Conservation (phyloP, 306 rosid genomes). For the Rosa chinensis region DNA sequence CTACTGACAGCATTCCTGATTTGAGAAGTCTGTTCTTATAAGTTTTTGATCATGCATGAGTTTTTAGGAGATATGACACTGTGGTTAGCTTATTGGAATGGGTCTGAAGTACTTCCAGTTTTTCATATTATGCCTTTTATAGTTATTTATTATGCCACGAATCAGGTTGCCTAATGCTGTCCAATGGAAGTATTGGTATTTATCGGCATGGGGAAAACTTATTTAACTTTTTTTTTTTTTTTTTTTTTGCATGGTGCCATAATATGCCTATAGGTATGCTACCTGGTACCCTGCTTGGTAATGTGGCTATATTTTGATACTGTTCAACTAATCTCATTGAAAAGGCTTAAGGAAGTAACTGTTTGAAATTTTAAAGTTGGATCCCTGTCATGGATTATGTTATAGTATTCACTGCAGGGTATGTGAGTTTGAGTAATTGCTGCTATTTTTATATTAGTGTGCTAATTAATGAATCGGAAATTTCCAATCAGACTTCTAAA, state of each 20-base stretch:
- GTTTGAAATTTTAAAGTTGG: background rate
- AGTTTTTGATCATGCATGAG: background rate
- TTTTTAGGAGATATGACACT: background rate
- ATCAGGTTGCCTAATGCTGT: background rate
- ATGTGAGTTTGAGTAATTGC: background rate
- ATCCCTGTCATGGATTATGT: background rate
- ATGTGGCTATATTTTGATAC: background rate
- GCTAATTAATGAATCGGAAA: background rate
- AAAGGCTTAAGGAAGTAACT: background rate
- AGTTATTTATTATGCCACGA: background rate
- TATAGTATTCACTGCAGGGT: background rate
- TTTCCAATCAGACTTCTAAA: background rate
- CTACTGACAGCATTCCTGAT: background rate
- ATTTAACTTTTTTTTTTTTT: background rate
- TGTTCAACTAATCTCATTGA: background rate
- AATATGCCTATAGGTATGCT: background rate
- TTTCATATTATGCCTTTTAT: background rate
- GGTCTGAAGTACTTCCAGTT: conserved; percentile 5
- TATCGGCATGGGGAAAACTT: background rate
- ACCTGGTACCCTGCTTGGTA: background rate
- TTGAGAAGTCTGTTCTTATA: background rate
- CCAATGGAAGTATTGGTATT: background rate
- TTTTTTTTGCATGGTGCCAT: background rate
- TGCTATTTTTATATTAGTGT: background rate
- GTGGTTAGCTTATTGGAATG: background rate